Conservation (phyloP, 176 grass and related monocot genomes). For the Otatea glauca region DNA sequence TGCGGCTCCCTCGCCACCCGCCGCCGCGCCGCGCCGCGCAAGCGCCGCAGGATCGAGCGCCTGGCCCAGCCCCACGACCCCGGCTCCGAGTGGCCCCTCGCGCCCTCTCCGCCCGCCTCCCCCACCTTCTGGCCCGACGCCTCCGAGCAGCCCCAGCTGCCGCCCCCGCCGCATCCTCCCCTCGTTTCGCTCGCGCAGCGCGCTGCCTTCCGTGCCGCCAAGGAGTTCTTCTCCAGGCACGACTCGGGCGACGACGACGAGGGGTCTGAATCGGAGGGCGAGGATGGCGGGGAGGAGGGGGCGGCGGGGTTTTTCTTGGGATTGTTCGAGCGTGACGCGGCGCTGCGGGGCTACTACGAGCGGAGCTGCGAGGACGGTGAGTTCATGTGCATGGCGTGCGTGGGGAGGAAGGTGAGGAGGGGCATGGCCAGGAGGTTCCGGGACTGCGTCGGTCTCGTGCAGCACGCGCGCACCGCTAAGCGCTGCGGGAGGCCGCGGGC, state of each 20-base stretch:
- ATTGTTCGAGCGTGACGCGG: slow-evolving; percentile 51
- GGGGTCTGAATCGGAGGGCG: slow-evolving; percentile 39
- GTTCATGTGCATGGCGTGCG: slow-evolving; percentile 76
- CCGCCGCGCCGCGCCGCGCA: not conserved
- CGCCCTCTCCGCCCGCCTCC: slow-evolving; percentile 26
- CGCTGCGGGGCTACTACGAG: slow-evolving; percentile 65
- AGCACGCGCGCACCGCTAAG: slow-evolving; percentile 49
- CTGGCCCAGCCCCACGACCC: not conserved
- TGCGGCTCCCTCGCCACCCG: not conserved
- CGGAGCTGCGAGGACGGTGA: slow-evolving; percentile 44
- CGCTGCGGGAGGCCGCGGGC: slow-evolving; percentile 39
- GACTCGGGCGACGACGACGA: not conserved
- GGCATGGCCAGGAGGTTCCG: slow-evolving; percentile 45
- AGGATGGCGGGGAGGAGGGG: slow-evolving; percentile 29
- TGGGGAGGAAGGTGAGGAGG: slow-evolving; percentile 39
- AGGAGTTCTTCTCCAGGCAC: slow-evolving; percentile 54
- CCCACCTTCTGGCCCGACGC: slow-evolving; percentile 4
- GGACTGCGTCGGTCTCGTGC: slow-evolving; percentile 54
- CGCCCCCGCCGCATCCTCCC: slow-evolving; percentile 7
- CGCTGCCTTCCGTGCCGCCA: slow-evolving; percentile 34
- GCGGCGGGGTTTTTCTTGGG: slow-evolving; percentile 39
- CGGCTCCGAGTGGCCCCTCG: slow-evolving; percentile 5
- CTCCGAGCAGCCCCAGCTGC: not conserved
- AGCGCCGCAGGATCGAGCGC: slow-evolving; percentile 1
- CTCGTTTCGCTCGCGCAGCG: slow-evolving; percentile 32